Evolutionary conservation across 139 green algal genomes (phyloP), one percentile per base, ranked within the genome.

Genomic region (Chlamydomonas applanata): DNA sequence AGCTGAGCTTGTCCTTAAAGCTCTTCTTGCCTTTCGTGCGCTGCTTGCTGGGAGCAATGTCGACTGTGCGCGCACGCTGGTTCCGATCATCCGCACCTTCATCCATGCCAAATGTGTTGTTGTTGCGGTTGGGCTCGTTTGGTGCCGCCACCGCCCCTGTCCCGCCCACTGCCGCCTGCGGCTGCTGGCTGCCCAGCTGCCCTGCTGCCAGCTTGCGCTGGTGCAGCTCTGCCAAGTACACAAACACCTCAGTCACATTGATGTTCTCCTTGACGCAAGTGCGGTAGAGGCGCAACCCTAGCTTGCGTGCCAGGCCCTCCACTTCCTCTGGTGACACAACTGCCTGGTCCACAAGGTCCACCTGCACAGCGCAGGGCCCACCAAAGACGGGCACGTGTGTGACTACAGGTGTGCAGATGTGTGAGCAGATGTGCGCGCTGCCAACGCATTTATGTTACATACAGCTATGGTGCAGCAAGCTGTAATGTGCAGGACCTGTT

Each of bases 241-340:
- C 76, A 77, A 89, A 91, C 46, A 91, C 85, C 78, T 87, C 84
- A n/a, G 76, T 87, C 30, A 92, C 87, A 67, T 93, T 93, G 25
- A 94, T 85, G 66, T 91, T 88, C 67, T 94, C 88, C 78, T 93
- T 93, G 3, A 92, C 88, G 63, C 85, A 93, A 9, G 85, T 85
- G 57, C 90, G 83, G 81, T 92, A 93, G 33, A 94, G 87, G 68
- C 85, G 84, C 19, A 92, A 66, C 1, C 83, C 82, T 29, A 93
- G 77, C 63, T 82, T 72, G 16, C 85, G 73, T 16, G 88, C 87
- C 69, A 91, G 65, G 0, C 45, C 79, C 65, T 93, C 87, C 7
- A 89, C 90, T 45, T 92, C 90, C 33, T 91, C 79, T 29, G 53
- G 71, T 4, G 56, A 64, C 17, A 90, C 81, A 25, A 82, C 83